Evolutionary conservation across 352 stramenopile species (phyloP).

Genomic region (Globisporangium polare): DNA sequence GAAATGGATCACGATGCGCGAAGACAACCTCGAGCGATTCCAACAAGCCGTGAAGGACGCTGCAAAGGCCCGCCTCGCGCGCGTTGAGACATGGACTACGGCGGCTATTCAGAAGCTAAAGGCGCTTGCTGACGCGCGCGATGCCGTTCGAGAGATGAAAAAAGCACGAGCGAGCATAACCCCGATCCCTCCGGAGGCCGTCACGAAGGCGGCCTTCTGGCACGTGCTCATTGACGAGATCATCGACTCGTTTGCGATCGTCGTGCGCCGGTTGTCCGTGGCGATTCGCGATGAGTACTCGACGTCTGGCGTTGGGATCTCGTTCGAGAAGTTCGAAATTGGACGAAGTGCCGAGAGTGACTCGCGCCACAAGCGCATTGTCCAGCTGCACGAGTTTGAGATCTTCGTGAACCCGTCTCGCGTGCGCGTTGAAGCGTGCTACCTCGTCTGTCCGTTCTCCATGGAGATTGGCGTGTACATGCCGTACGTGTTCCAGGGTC

Average conservation of each 20-base stretch:
- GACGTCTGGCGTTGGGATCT: slow-evolving; percentile 43
- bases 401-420: slow-evolving; percentile 58
- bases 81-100: slow-evolving; percentile 54
- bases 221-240: slow-evolving; percentile 56
- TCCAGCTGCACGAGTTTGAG: slow-evolving; percentile 60
- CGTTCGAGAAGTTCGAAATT: slow-evolving; percentile 61
- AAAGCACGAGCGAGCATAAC: slow-evolving; percentile 19
- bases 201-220: slow-evolving; percentile 43
- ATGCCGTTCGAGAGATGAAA: slow-evolving; percentile 27
- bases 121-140: slow-evolving; percentile 34
- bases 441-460: slow-evolving; percentile 46
- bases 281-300: slow-evolving; percentile 63
- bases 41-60: slow-evolving; percentile 54
- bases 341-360: slow-evolving; percentile 27
- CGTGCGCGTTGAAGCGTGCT: slow-evolving; percentile 29
- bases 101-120: slow-evolving; percentile 62
- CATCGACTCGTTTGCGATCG: slow-evolving; percentile 68
- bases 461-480: slow-evolving; percentile 58
- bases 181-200: background rate
- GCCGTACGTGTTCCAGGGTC: slow-evolving; percentile 60
- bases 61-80: slow-evolving; percentile 37
- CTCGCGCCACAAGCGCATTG: slow-evolving; percentile 34
- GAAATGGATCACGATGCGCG: slow-evolving; percentile 71
- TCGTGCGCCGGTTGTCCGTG: slow-evolving; percentile 42
- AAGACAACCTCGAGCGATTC: slow-evolving; percentile 61